Evolutionary conservation across 805 yeast species (phyloP).

Genomic region (Wickerhamomyces ciferrii): DNA sequence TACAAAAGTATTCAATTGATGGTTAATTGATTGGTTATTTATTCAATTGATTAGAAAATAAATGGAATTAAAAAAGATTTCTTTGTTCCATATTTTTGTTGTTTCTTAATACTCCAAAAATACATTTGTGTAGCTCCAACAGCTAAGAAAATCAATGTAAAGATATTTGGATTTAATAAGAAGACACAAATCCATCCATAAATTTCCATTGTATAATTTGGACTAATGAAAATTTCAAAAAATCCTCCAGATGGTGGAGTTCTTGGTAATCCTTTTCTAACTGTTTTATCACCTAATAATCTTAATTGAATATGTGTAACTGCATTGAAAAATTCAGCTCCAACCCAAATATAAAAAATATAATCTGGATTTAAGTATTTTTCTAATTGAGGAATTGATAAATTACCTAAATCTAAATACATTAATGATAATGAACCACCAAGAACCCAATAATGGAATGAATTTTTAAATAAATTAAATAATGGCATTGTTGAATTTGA

Average conservation of each 20-base stretch:
- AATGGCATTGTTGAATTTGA: slow-evolving; percentile 92
- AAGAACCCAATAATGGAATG: slow-evolving; percentile 88
- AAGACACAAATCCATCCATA: slow-evolving; percentile 71
- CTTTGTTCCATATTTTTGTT: slow-evolving; percentile 70
- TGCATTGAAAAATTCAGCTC: slow-evolving; percentile 70
- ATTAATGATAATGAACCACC: slow-evolving; percentile 56
- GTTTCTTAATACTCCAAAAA: slow-evolving; percentile 88
- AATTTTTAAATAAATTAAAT: slow-evolving; percentile 81
- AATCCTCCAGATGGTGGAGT: slow-evolving; percentile 70
- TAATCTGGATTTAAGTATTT: slow-evolving; percentile 32
- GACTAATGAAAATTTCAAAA: slow-evolving; percentile 78
- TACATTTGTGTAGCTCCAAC: slow-evolving; percentile 83
- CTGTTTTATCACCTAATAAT: slow-evolving; percentile 31
- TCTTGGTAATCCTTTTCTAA: slow-evolving; percentile 30
- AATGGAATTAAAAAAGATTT: slow-evolving; percentile 81
- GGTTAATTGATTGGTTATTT: no score
- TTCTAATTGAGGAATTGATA: slow-evolving; percentile 54
- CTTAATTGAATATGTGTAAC: slow-evolving; percentile 66
- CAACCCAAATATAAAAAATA: slow-evolving; percentile 18
- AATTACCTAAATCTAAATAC: slow-evolving; percentile 53
- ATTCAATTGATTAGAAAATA: slow-evolving; percentile 36
- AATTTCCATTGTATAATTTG: slow-evolving; percentile 89
- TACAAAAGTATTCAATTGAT: no score
- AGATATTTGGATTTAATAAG: slow-evolving; percentile 69
- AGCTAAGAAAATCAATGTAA: slow-evolving; percentile 62